These are phyloP conservation scores for Marasmius tenuissimus DNA, from an alignment of 1,284 basidiomycete genomes.

Conservation along the genomic window DNA sequence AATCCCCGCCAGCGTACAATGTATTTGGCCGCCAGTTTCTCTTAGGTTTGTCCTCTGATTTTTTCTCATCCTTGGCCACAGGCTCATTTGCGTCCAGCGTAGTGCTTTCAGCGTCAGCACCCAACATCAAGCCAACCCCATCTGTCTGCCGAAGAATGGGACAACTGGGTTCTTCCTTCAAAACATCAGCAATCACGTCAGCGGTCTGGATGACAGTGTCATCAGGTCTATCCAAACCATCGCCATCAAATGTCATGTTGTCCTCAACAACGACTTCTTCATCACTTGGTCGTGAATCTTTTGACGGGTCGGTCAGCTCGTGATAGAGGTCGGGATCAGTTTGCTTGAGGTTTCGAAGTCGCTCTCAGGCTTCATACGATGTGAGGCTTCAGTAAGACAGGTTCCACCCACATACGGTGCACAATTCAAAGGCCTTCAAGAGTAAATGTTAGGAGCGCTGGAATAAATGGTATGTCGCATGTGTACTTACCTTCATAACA, in stretches of 20 bases:
- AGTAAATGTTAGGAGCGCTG: neutral
- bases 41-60: neutral
- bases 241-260: neutral
- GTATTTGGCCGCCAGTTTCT: neutral
- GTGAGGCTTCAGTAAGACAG: conserved; percentile 28
- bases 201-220: neutral
- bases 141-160: neutral
- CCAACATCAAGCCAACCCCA: neutral
- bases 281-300: neutral
- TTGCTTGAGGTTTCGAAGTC: conserved; percentile 18
- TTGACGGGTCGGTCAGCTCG: conserved; percentile 14
- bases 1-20: neutral
- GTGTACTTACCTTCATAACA: conserved; percentile 21
- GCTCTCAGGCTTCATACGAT: conserved; percentile 17
- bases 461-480: neutral
- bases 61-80: neutral
- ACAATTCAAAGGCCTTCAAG: conserved; percentile 22
- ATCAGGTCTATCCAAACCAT: too few species aligned
- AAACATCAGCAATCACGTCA: neutral
- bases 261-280: conserved; percentile 12
- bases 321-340: conserved; percentile 21
- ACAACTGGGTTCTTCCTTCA: neutral
- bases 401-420: conserved; percentile 23
- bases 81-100: too few species aligned
- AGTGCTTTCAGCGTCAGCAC: neutral